Conservation (phyloP, 1,284 basidiomycete genomes). For the Ganoderma boninense region DNA sequence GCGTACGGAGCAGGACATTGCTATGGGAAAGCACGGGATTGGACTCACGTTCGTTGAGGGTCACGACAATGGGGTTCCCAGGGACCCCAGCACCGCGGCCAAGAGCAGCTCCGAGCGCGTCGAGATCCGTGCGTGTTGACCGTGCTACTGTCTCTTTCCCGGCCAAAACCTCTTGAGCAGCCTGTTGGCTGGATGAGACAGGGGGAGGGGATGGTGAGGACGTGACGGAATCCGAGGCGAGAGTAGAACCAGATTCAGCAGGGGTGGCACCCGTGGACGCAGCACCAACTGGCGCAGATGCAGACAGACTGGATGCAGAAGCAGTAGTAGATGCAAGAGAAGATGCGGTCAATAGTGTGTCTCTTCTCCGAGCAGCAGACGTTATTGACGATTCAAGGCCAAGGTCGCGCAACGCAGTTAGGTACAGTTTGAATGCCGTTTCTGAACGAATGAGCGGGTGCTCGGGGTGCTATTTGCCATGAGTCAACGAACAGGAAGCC, state of each 20-base stretch:
- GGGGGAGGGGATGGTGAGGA: slow-evolving; percentile 17
- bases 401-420: slow-evolving; percentile 70
- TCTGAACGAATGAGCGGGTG: slow-evolving; percentile 75
- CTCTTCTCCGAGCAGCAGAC: slow-evolving; percentile 71
- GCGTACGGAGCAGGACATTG: background rate
- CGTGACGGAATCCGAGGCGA: slow-evolving; percentile 20
- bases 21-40: background rate
- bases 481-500: slow-evolving; percentile 17
- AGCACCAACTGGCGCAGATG: slow-evolving; percentile 14
- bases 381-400: slow-evolving; percentile 65
- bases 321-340: slow-evolving; percentile 30
- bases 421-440: slow-evolving; percentile 75
- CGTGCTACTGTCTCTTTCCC: slow-evolving; percentile 37
- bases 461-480: slow-evolving; percentile 58
- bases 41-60: slow-evolving; percentile 78
- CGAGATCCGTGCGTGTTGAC: slow-evolving; percentile 47
- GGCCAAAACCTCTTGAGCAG: slow-evolving; percentile 66
- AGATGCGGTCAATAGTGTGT: slow-evolving; percentile 60
- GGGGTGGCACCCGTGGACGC: slow-evolving; percentile 16
- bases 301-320: slow-evolving; percentile 26
- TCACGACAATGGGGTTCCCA: slow-evolving; percentile 76
- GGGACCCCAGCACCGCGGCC: slow-evolving; percentile 52
- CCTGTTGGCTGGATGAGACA: slow-evolving; percentile 52
- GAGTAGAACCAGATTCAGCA: slow-evolving; percentile 18
- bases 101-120: slow-evolving; percentile 51